Evolutionary conservation across 2,329 filamentous ascomycete genomes (phyloP), one percentile per base, ranked within the genome.

Genomic region (Tolypocladium ovalisporum): DNA sequence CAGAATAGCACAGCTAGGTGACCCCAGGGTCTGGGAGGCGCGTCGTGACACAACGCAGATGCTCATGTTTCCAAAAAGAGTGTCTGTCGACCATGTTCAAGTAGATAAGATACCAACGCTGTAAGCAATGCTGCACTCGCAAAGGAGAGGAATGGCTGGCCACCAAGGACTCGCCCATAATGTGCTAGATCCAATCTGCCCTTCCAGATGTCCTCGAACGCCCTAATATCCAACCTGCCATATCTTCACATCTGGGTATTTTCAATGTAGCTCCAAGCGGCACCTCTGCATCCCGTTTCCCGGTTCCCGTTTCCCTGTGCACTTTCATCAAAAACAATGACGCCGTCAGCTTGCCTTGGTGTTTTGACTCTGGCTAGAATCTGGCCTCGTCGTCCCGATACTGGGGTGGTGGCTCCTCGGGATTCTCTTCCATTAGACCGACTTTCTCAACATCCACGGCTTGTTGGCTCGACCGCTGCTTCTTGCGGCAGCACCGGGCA

Each of bases 391-490:
- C 62, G 35, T 67, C 64, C 42, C 66, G 56, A 58, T 72, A 71
- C 49, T 61, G 61, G 36, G 66, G 68, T 35, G 64, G 66, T 40
- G 58, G 53, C n/a, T 69, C 65, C 56, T 67, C 63, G 47, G 58
- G 56, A 51, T 68, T 65, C 51, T 72, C 69, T 22, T 69, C 70
- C 71, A 83, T 77, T 57, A 83, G 69, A 34, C 74, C 73, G 6
- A 72, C 66, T 72, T 83, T 82, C 68, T 82, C 80, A 27, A 79
- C 76, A 1, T 70, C 70, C 17, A 42, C 19, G 5, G 54, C 22
- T 19, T 56, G 51, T 6, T 57, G 56, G 22, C 24, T 17, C 2
- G 56, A 53, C 2, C 24, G 40, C 34, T 54, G 54, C 51, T 55
- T 57, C 51, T 54, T 54, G 52, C 55, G 62, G 52, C 58, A 29